Conservation (phyloP, 768 basidiomycete species). For the Tulasnella sp. region DNA sequence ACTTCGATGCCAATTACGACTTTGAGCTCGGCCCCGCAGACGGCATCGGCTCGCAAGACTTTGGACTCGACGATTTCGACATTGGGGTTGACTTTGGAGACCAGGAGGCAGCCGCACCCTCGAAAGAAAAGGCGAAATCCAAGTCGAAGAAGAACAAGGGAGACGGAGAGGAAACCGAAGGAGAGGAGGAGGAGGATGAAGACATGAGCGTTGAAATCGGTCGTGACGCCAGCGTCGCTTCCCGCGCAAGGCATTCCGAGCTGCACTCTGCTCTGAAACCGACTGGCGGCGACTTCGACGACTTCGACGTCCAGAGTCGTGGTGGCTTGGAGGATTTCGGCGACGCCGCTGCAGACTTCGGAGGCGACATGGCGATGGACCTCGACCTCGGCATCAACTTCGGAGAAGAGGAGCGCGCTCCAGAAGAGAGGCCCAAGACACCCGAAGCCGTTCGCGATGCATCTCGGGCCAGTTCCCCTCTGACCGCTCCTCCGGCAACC, state of each 20-base stretch:
- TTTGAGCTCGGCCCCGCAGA: slow-evolving; percentile 70
- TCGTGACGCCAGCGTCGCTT: slow-evolving; percentile 49
- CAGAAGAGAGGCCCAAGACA: slow-evolving; percentile 2
- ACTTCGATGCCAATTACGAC: slow-evolving; percentile 48
- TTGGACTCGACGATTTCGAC: slow-evolving; percentile 62
- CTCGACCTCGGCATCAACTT: slow-evolving; percentile 64
- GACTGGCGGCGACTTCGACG: slow-evolving; percentile 34
- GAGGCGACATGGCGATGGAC: slow-evolving; percentile 29
- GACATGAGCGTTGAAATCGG: slow-evolving; percentile 63
- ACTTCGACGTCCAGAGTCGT: slow-evolving; percentile 15
- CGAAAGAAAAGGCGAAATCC: slow-evolving; percentile 26
- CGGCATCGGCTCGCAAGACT: slow-evolving; percentile 80
- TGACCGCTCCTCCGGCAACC: slow-evolving; percentile 63
- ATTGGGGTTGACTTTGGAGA: slow-evolving; percentile 71
- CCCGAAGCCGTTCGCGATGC: slow-evolving; percentile 30
- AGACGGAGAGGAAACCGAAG: not conserved
- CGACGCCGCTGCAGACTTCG: slow-evolving; percentile 19
- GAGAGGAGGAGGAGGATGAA: slow-evolving; percentile 34
- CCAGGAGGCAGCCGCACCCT: slow-evolving; percentile 19
- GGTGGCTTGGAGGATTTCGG: slow-evolving; percentile 16
- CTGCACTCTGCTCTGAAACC: slow-evolving; percentile 49
- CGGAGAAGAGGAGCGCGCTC: slow-evolving; percentile 35
- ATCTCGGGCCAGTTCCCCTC: slow-evolving; percentile 58
- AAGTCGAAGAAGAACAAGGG: slow-evolving; percentile 18
- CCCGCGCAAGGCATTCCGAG: slow-evolving; percentile 36